A percentile compares a stretch with the other conserved stretches of the same genome.
These are phyloP conservation scores for Penicillium verrucosum DNA, from an alignment of 2,329 filamentous ascomycete species.

Conservation along the genomic window DNA sequence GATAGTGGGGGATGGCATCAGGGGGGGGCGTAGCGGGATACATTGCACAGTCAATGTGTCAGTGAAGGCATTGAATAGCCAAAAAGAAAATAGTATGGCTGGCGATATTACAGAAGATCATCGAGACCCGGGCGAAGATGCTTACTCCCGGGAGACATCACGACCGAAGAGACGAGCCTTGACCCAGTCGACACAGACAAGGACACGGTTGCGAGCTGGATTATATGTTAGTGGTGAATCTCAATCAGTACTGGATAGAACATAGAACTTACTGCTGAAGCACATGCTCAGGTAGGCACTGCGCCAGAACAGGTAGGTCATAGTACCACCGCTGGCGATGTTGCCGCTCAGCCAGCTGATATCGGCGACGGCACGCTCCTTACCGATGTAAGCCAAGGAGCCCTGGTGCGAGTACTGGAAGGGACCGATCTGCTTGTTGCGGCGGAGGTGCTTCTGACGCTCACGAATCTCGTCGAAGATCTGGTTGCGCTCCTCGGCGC, in stretches of 20 bases:
- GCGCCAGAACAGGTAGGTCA: slow-evolving; percentile 98
- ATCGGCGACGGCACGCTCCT: slow-evolving; percentile 95
- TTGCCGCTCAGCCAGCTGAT: slow-evolving; percentile 97
- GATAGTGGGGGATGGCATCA: slow-evolving; percentile 18
- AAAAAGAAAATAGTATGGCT: slow-evolving; percentile 9
- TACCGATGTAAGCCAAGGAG: slow-evolving; percentile 94
- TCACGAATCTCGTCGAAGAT: slow-evolving; percentile 74
- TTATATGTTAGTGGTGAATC: slow-evolving; percentile 1
- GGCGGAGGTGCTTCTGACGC: slow-evolving; percentile 79
- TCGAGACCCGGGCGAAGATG: background rate
- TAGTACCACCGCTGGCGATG: slow-evolving; percentile 83
- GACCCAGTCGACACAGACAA: slow-evolving; percentile 91
- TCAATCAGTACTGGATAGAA: slow-evolving; percentile 11
- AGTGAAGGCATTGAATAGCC: slow-evolving; percentile 1
- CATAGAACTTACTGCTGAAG: slow-evolving; percentile 87
- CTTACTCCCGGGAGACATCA: slow-evolving; percentile 64
- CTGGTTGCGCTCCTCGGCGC: slow-evolving; percentile 56
- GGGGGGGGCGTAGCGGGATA: slow-evolving; percentile 5
- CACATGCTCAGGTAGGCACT: slow-evolving; percentile 99
- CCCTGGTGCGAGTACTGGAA: slow-evolving; percentile 99
- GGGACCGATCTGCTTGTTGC: slow-evolving; percentile 91
- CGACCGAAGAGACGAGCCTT: slow-evolving; percentile 97
- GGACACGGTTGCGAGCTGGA: slow-evolving; percentile 83
- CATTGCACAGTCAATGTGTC: slow-evolving; percentile 1
- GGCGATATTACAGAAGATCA: slow-evolving; percentile 13